Conservation (phyloP, 2,329 filamentous ascomycete species). For the Sporothrix schenckii region DNA sequence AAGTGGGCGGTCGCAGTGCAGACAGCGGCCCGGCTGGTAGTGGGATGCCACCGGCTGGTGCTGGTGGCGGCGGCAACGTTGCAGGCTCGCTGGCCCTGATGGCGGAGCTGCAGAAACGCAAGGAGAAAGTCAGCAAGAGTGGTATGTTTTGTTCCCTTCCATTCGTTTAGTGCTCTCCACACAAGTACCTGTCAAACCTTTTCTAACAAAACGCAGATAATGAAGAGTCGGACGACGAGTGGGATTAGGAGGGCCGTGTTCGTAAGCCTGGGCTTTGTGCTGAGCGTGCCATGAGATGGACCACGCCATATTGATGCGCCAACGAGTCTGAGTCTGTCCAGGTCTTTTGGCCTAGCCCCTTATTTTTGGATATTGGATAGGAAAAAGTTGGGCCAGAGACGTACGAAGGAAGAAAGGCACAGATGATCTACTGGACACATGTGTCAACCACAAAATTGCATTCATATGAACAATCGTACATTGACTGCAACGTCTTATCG, state of each 20-base stretch:
- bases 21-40: conserved; percentile 57
- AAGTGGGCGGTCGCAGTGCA: conserved; percentile 53
- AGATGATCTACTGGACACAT: background rate
- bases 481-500: background rate
- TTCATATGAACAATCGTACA: conserved; percentile 10
- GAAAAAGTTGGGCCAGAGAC: background rate
- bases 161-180: background rate
- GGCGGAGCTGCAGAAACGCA: conserved; percentile 76
- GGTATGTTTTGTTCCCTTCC: conserved; percentile 62
- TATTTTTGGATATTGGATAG: conserved; percentile 18
- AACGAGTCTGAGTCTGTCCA: background rate
- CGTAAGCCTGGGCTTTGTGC: background rate
- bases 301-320: background rate
- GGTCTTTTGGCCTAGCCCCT: no score
- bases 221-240: conserved; percentile 33
- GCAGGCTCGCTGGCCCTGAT: conserved; percentile 83
- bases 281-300: conserved; percentile 8
- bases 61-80: conserved; percentile 69
- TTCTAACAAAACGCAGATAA: conserved; percentile 32
- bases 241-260: conserved; percentile 35
- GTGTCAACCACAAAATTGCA: background rate
- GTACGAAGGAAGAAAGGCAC: background rate
- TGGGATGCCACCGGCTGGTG: conserved; percentile 65
- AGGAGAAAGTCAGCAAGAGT: conserved; percentile 91
- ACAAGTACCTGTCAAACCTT: conserved; percentile 21